These are phyloP conservation scores for Coccinonectria pachysandricola DNA, from an alignment of 2,329 filamentous ascomycete genomes.

Conservation along the genomic window DNA sequence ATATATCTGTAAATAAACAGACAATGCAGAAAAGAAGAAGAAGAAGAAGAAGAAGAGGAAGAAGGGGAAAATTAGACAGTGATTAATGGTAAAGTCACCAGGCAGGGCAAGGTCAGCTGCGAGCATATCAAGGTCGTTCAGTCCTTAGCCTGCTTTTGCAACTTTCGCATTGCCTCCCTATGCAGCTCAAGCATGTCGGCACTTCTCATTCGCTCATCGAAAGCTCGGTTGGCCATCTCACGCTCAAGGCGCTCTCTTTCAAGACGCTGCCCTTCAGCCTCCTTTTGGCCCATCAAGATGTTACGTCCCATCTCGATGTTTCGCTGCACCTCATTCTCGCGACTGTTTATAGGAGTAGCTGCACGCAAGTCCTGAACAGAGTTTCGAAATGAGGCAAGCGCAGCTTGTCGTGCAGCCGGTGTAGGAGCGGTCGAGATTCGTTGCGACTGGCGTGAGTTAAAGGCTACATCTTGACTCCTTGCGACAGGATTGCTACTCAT, in stretches of 20 bases:
- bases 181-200: slow-evolving; percentile 68
- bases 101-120: too few relatives aligned
- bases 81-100: too few relatives aligned
- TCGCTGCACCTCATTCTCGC: slow-evolving; percentile 33
- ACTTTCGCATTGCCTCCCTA: slow-evolving; percentile 65
- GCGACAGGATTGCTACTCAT: slow-evolving; percentile 21
- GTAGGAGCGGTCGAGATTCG: slow-evolving; percentile 34
- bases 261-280: slow-evolving; percentile 49
- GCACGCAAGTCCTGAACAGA: slow-evolving; percentile 52
- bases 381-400: slow-evolving; percentile 57
- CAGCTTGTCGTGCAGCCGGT: slow-evolving; percentile 40
- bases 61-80: too few relatives aligned
- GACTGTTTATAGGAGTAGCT: slow-evolving; percentile 25
- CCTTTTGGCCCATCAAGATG: slow-evolving; percentile 49
- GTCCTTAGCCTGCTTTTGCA: slow-evolving; percentile 49
- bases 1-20: too few relatives aligned
- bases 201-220: slow-evolving; percentile 67
- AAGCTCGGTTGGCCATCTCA: slow-evolving; percentile 48
- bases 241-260: slow-evolving; percentile 48
- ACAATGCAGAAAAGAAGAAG: slow-evolving; percentile 7
- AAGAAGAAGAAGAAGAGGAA: slow-evolving; percentile 6
- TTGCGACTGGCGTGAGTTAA: slow-evolving; percentile 46
- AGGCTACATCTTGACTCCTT: slow-evolving; percentile 21
- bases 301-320: slow-evolving; percentile 45
- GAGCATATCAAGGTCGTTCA: too few relatives aligned